phyloP scores from a whole-genome alignment of 2,329 filamentous ascomycete species.

The Ambrosiella xylebori region DNA sequence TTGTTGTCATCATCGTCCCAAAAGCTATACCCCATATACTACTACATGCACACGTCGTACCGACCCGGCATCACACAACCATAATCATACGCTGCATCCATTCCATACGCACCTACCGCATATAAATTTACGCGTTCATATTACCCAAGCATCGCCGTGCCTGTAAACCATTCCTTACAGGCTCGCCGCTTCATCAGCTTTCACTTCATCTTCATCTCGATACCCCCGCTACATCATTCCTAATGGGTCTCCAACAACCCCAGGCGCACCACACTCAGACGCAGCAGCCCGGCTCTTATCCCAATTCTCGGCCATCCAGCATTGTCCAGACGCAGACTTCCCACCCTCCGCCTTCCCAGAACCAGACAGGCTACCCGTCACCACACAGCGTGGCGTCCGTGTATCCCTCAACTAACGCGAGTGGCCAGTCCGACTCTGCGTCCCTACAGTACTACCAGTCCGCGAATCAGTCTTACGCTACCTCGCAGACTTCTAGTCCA shows the following conservation, averaged over 20 bases:
- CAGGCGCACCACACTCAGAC: slow-evolving; percentile 39
- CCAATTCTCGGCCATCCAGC: slow-evolving; percentile 52
- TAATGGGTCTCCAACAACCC: slow-evolving; percentile 33
- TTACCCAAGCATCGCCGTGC: background rate
- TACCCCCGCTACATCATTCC: slow-evolving; percentile 15
- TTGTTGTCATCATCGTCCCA: background rate
- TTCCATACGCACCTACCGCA: background rate
- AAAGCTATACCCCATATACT: background rate
- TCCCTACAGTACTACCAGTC: slow-evolving; percentile 53
- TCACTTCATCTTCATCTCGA: background rate
- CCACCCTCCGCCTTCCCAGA: slow-evolving; percentile 34
- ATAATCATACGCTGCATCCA: background rate
- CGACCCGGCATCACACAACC: background rate
- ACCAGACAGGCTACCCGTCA: slow-evolving; percentile 50
- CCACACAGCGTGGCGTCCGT: slow-evolving; percentile 39
- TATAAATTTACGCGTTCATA: background rate
- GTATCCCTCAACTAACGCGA: slow-evolving; percentile 43
- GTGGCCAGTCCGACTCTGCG: slow-evolving; percentile 47
- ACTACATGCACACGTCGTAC: background rate
- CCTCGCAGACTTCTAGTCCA: slow-evolving; percentile 62
- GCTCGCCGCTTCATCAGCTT: background rate
- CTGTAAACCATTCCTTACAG: background rate
- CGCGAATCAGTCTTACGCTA: slow-evolving; percentile 59
- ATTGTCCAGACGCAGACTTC: slow-evolving; percentile 57
- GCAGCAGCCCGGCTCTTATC: slow-evolving; percentile 46